Percentiles rank a stretch among this genome's conserved stretches.
Conservation (phyloP, 2,329 filamentous ascomycete species). For the Colletotrichum godetiae region DNA sequence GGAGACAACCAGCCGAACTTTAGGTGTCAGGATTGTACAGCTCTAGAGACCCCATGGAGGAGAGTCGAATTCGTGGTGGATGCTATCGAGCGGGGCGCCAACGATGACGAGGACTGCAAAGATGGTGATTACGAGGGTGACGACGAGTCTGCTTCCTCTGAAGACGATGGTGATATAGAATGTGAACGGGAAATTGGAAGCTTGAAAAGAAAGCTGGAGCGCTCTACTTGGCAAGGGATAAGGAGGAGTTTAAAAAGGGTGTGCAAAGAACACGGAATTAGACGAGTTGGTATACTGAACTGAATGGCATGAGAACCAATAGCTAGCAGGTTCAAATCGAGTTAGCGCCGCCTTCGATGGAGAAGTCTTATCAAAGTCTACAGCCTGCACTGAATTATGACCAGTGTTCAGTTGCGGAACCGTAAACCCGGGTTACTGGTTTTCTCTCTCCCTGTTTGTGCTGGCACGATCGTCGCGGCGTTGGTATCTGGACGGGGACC, state of each 20-base stretch:
- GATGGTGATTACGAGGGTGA: background rate
- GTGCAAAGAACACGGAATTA: background rate
- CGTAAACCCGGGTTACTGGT: no score
- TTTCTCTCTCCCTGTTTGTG: no score
- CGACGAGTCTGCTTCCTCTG: background rate
- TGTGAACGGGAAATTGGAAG: background rate
- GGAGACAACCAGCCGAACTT: background rate
- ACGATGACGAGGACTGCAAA: background rate
- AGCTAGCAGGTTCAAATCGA: background rate
- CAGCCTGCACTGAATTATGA: no score
- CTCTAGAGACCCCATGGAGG: background rate
- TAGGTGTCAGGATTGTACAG: background rate
- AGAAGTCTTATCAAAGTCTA: background rate
- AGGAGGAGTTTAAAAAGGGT: background rate
- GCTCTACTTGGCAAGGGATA: background rate
- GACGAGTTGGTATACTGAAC: background rate
- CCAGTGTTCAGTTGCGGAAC: no score
- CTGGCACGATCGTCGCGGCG: no score
- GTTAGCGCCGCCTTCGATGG: no score
- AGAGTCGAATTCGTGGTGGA: background rate
- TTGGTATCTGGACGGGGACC: no score
- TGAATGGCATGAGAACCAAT: background rate
- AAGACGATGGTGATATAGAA: background rate
- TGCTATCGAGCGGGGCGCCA: background rate
- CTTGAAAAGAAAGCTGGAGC: background rate